Conservation (phyloP, 768 basidiomycete species). For the Lentinula lateritia region DNA sequence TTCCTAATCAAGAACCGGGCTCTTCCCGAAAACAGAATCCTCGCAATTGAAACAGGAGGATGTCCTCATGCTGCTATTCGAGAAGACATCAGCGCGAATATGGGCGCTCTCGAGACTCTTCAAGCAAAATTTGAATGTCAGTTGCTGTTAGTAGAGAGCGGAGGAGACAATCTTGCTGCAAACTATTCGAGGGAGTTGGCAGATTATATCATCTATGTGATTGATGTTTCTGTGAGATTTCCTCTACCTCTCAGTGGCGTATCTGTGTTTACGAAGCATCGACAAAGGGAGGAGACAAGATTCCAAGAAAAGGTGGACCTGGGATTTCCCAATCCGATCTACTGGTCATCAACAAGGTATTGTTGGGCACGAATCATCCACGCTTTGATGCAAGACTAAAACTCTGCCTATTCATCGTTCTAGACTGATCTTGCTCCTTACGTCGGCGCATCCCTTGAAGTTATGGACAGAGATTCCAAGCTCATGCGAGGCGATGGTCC, state of each 20-base stretch:
- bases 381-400: not conserved
- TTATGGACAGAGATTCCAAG: slow-evolving; percentile 92
- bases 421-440: slow-evolving; percentile 92
- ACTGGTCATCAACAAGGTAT: slow-evolving; percentile 91
- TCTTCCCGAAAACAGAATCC: slow-evolving; percentile 77
- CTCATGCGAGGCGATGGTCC: slow-evolving; percentile 94
- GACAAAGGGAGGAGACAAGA: slow-evolving; percentile 89
- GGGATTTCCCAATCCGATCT: slow-evolving; percentile 96
- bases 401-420: not conserved
- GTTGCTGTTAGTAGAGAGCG: slow-evolving; percentile 90
- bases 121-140: slow-evolving; percentile 90
- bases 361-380: not conserved
- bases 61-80: slow-evolving; percentile 98
- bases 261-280: no score
- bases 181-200: slow-evolving; percentile 96
- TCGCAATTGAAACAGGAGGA: slow-evolving; percentile 96
- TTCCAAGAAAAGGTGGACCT: slow-evolving; percentile 96
- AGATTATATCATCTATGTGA: slow-evolving; percentile 95
- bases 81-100: slow-evolving; percentile 96
- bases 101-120: slow-evolving; percentile 91
- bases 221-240: slow-evolving; percentile 68
- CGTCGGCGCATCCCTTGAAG: slow-evolving; percentile 87
- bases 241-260: not conserved
- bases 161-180: slow-evolving; percentile 95
- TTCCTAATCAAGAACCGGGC: slow-evolving; percentile 93